Conservation (phyloP, 75 land plant species). For the Selaginella tamariscina region DNA sequence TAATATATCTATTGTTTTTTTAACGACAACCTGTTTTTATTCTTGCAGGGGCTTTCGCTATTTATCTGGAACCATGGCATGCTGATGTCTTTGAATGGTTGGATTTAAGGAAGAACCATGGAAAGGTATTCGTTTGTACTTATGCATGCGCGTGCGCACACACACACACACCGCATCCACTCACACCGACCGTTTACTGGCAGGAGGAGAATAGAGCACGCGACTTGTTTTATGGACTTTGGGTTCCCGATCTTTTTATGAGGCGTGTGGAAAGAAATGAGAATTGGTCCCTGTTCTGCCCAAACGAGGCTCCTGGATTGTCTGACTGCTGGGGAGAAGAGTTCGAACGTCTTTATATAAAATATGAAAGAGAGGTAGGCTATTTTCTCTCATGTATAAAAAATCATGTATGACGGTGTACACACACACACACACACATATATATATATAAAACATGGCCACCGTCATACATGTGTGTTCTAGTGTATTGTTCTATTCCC, state of each 20-base stretch:
- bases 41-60: conserved; percentile 21
- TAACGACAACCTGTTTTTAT: not conserved
- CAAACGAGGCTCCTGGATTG: conserved; percentile 3
- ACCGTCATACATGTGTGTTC: no score
- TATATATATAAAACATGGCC: no score
- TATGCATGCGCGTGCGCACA: not conserved
- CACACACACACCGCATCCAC: no score
- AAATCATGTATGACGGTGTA: not conserved
- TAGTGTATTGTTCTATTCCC: no score
- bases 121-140: not conserved
- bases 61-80: not conserved
- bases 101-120: not conserved
- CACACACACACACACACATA: no score
- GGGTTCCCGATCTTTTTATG: conserved; percentile 32
- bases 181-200: not conserved
- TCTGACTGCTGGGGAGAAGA: conserved; percentile 4
- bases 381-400: not conserved
- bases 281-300: conserved; percentile 1
- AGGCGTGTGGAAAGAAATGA: not conserved
- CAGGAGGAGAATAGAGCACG: not conserved
- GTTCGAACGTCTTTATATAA: not conserved
- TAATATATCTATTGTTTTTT: conserved; percentile 7
- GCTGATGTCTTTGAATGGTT: not conserved
- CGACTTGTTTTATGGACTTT: conserved; percentile 72
- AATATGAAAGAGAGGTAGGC: conserved; percentile 7